These are phyloP conservation scores for Leucocoprinus leucothites DNA, from an alignment of 768 basidiomycete genomes.

Conservation along the genomic window DNA sequence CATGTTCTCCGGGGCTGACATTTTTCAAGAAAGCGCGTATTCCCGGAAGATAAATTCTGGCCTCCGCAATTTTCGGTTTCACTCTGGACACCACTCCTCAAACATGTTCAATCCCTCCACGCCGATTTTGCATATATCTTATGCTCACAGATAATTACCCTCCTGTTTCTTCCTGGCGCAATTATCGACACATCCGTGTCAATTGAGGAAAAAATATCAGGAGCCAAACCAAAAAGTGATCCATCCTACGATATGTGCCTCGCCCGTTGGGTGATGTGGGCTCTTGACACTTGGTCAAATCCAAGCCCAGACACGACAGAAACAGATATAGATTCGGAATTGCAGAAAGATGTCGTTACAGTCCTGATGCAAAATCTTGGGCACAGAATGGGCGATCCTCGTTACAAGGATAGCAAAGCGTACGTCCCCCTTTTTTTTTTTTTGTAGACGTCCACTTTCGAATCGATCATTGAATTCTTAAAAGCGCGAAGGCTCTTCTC, in stretches of 20 bases:
- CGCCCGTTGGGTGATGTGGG: slow-evolving; percentile 72
- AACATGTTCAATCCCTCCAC: slow-evolving; percentile 56
- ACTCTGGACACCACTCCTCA: slow-evolving; percentile 66
- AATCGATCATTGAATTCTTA: background rate
- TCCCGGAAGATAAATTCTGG: slow-evolving; percentile 36
- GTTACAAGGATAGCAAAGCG: slow-evolving; percentile 26
- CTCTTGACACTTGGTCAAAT: slow-evolving; percentile 36
- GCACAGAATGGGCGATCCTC: slow-evolving; percentile 24
- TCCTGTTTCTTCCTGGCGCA: slow-evolving; percentile 19
- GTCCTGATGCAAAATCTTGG: slow-evolving; percentile 48
- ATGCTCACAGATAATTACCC: slow-evolving; percentile 39
- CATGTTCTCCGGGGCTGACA: slow-evolving; percentile 41
- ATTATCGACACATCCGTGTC: background rate
- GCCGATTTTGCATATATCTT: slow-evolving; percentile 49
- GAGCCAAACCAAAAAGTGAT: slow-evolving; percentile 25
- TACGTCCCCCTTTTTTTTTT: slow-evolving; percentile 20
- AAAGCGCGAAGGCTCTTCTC: slow-evolving; percentile 31
- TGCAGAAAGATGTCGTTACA: slow-evolving; percentile 43
- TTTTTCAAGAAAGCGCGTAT: slow-evolving; percentile 53
- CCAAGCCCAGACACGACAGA: slow-evolving; percentile 7
- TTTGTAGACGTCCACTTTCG: no score
- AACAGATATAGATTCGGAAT: slow-evolving; percentile 29
- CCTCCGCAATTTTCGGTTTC: slow-evolving; percentile 52
- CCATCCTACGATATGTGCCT: slow-evolving; percentile 54
- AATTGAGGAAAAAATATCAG: slow-evolving; percentile 4